Percentiles rank a stretch among this genome's conserved stretches.
Evolutionary conservation across 2,329 filamentous ascomycete genomes (phyloP).

Genomic region (Clonostachys rosea): DNA sequence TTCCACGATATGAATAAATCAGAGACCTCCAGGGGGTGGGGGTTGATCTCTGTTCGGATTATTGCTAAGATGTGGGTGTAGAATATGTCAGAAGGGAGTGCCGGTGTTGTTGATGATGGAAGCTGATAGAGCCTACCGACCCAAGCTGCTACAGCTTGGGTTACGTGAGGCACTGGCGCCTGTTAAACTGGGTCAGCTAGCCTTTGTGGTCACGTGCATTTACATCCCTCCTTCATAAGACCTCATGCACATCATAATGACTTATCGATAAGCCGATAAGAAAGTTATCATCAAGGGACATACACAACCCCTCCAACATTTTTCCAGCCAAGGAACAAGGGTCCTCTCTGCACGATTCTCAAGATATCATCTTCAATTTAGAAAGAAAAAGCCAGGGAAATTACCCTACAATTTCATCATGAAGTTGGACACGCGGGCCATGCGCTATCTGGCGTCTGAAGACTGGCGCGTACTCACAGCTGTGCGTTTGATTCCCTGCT

Average conservation of each 20-base stretch:
- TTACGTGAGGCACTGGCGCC: constrained; percentile 42
- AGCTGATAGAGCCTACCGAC: constrained; percentile 28
- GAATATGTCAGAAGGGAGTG: background rate
- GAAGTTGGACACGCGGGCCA: constrained; percentile 91
- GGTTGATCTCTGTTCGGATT: too few species aligned
- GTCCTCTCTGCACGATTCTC: too few species aligned
- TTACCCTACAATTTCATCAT: constrained; percentile 41
- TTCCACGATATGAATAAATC: too few species aligned
- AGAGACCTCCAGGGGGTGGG: too few species aligned
- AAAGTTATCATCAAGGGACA: too few species aligned
- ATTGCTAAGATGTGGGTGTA: too few species aligned
- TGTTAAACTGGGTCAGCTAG: constrained; percentile 19
- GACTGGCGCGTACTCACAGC: constrained; percentile 95
- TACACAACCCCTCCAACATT: too few species aligned
- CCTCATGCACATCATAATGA: background rate
- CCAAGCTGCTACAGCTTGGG: constrained; percentile 29
- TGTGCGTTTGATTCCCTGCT: constrained; percentile 46
- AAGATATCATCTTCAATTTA: too few species aligned
- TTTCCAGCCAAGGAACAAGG: too few species aligned
- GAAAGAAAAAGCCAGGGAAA: too few species aligned
- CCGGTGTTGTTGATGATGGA: constrained; percentile 18
- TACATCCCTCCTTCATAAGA: too few species aligned
- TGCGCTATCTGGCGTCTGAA: constrained; percentile 87
- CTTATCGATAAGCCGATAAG: constrained; percentile 20
- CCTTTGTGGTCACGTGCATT: background rate